A percentile compares a stretch with the other conserved stretches of the same genome.
Conservation (phyloP, 2,329 filamentous ascomycete species). For the Keithomyces neogunnii region DNA sequence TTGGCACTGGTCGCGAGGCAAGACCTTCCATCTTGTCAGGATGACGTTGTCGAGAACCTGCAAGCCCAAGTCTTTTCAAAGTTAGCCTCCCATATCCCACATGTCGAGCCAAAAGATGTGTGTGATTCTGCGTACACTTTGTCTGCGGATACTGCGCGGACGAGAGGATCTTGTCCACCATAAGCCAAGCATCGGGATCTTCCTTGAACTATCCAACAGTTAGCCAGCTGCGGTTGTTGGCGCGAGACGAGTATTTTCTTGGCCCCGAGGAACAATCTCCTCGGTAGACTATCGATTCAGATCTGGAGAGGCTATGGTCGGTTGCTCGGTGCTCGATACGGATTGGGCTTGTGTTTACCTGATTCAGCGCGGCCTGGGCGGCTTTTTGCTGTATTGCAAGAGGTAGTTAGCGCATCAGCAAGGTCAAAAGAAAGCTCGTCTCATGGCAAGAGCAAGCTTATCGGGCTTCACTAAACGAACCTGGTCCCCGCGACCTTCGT, state of each 20-base stretch:
- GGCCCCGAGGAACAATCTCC: not conserved
- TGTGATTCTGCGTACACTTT: constrained; percentile 61
- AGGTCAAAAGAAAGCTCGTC: not conserved
- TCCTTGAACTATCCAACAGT: constrained; percentile 74
- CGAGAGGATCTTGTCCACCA: constrained; percentile 94
- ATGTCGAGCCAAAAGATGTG: not conserved
- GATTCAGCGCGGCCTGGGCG: constrained; percentile 86
- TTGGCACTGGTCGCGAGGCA: constrained; percentile 92
- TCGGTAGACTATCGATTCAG: not conserved
- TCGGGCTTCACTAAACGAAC: constrained; percentile 42
- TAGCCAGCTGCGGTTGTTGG: constrained; percentile 6
- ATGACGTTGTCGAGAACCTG: constrained; percentile 98
- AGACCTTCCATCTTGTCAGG: constrained; percentile 96
- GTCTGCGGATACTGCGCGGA: constrained; percentile 91
- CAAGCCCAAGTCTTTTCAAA: constrained; percentile 67
- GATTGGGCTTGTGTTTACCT: constrained; percentile 49
- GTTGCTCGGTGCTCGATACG: not conserved
- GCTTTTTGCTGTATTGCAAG: constrained; percentile 71
- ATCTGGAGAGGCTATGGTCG: not conserved
- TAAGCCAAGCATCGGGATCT: constrained; percentile 94
- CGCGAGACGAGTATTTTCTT: not conserved
- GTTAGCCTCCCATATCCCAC: constrained; percentile 8
- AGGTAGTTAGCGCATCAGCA: constrained; percentile 25
- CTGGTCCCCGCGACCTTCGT: constrained; percentile 90
- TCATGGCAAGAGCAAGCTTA: not conserved